Evolutionary conservation across 176 grass and related monocot genomes (phyloP).

Genomic region (Carex cristatella): DNA sequence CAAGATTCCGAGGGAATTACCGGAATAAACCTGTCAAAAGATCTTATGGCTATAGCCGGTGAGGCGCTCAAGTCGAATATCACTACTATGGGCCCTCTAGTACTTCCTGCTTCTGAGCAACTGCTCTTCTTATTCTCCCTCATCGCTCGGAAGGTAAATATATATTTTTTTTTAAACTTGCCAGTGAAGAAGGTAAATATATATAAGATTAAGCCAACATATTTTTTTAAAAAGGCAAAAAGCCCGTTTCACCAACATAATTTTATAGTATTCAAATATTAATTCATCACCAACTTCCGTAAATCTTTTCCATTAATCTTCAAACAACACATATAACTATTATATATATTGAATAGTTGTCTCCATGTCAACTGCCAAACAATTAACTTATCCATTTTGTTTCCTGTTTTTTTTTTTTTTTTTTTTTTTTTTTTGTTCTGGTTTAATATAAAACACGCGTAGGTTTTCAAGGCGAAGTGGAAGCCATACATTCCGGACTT

Average conservation of each 20-base stretch:
- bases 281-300: background rate
- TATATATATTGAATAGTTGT: too few relatives aligned
- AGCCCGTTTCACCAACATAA: too few relatives aligned
- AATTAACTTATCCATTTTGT: background rate
- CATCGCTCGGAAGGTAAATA: slow-evolving; percentile 33
- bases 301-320: too few relatives aligned
- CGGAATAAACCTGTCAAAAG: slow-evolving; percentile 63
- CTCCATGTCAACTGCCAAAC: too few relatives aligned
- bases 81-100: slow-evolving; percentile 52
- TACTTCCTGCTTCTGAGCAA: slow-evolving; percentile 69
- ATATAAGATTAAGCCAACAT: background rate
- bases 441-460: background rate
- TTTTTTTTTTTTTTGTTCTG: background rate
- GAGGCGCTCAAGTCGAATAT: slow-evolving; percentile 76
- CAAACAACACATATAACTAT: too few relatives aligned
- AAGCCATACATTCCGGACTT: slow-evolving; percentile 89
- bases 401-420: background rate
- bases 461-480: slow-evolving; percentile 33
- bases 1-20: slow-evolving; percentile 50
- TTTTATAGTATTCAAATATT: background rate
- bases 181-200: background rate
- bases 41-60: slow-evolving; percentile 71
- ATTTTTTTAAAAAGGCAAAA: background rate
- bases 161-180: background rate
- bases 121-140: slow-evolving; percentile 61